Evolutionary conservation across 257 asterid species (phyloP).

Genomic region (Salvia hispanica): DNA sequence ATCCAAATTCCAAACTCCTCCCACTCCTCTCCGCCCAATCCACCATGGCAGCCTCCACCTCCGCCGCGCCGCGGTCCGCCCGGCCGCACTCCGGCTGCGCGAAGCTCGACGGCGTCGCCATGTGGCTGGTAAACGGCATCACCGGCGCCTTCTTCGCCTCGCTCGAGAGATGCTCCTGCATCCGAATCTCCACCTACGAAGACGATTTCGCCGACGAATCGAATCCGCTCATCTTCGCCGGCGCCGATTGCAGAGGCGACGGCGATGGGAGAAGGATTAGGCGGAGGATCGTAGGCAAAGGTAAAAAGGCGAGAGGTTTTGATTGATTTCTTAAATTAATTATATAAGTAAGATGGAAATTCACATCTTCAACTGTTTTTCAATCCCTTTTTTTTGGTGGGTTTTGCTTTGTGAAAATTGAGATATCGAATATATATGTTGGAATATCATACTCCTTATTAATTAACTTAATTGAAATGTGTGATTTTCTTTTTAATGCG

Average conservation of each 20-base stretch:
- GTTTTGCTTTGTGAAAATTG: slow-evolving; percentile 21
- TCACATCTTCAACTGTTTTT: background rate
- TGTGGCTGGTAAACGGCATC: slow-evolving; percentile 72
- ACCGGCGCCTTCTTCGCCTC: slow-evolving; percentile 75
- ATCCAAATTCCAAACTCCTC: background rate
- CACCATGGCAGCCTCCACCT: slow-evolving; percentile 47
- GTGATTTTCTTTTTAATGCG: background rate
- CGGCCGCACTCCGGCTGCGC: slow-evolving; percentile 47
- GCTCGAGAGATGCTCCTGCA: slow-evolving; percentile 79
- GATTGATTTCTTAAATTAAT: background rate
- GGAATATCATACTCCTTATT: too few species aligned
- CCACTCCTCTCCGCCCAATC: background rate
- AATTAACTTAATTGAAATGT: background rate
- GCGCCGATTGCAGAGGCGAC: slow-evolving; percentile 36
- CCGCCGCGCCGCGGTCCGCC: slow-evolving; percentile 34
- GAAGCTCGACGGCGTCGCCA: slow-evolving; percentile 68
- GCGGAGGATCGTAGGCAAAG: slow-evolving; percentile 42
- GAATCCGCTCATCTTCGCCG: slow-evolving; percentile 61
- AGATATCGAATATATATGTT: slow-evolving; percentile 14
- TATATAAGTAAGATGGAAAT: slow-evolving; percentile 16
- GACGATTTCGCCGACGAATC: slow-evolving; percentile 58
- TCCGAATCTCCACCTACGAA: slow-evolving; percentile 62
- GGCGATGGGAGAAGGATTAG: slow-evolving; percentile 33
- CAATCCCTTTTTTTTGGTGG: background rate
- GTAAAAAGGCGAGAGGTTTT: slow-evolving; percentile 41